Evolutionary conservation across 805 yeast species (phyloP), one percentile per base, ranked within the genome.

Genomic region (Phaffomyces antillensis): DNA sequence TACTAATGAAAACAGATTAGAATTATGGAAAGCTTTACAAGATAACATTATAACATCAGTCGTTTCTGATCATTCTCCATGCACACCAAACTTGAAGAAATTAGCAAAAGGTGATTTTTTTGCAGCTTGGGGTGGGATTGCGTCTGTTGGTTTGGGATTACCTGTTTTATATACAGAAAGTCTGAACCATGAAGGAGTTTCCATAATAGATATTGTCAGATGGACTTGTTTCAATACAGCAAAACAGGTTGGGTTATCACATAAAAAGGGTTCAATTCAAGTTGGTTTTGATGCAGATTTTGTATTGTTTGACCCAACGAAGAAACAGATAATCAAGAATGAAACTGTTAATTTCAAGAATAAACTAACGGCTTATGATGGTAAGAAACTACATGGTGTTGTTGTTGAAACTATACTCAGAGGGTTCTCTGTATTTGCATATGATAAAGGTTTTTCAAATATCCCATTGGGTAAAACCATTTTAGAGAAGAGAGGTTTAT

Each of bases 61-160:
- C 5, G 97, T 91, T 7, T 85, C 95, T 12, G 98, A 90, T 63
- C 98, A 90, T 65, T 86, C 96, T 5, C 98, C 97, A 3, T 90
- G 98, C 65, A 87, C 96, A 0, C 96, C 97, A 0, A 87, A 87
- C 48, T 70, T 90, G 57, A 90, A 90, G 64, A 85, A 86, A 20
- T 70, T 88, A 42, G 83, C 79, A 11, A 72, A 77, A 48, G 96
- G 96, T 36, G 96, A 90, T 60, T 90, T 90, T 61, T 79, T 90
- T 54, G 76, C 81, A 32, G 95, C 97, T 3, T 90, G 98, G 98
- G 98, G 97, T 32, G 98, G 98, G 10, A 88, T 90, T 36, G 75
- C 96, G 2, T 86, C 96, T 1, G 95, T 90, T 30, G 98, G 98
- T 0, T 76, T 91, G 36, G 97, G 97, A 0, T 71, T 90, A 39